Conservation (phyloP, 2,329 filamentous ascomycete genomes). For the Claviceps purpurea region DNA sequence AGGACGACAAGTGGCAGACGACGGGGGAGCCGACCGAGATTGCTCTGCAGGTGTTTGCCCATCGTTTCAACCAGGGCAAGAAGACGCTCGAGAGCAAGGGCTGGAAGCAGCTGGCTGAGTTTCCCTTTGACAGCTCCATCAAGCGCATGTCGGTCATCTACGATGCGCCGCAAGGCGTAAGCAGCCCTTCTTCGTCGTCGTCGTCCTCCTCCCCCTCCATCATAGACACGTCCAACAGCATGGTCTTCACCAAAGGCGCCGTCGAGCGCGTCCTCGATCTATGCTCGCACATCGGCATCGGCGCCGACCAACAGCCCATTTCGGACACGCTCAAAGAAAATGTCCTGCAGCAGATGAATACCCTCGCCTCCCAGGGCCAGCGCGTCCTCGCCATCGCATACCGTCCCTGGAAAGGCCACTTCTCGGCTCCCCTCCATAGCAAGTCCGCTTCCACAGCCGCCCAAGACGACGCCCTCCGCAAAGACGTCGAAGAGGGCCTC, state of each 20-base stretch:
- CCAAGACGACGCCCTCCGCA: slow-evolving; percentile 36
- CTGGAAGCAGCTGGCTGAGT: slow-evolving; percentile 56
- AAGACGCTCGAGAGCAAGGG: slow-evolving; percentile 35
- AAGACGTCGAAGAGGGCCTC: slow-evolving; percentile 52
- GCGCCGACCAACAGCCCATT: slow-evolving; percentile 28
- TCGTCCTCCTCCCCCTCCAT: slow-evolving; percentile 12
- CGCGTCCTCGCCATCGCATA: slow-evolving; percentile 61
- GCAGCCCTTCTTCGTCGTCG: slow-evolving; percentile 3
- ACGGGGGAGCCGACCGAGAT: slow-evolving; percentile 64
- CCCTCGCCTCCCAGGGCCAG: slow-evolving; percentile 52
- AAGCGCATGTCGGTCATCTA: slow-evolving; percentile 74
- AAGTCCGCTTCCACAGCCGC: slow-evolving; percentile 17
- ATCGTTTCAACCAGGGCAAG: slow-evolving; percentile 50
- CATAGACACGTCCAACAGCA: slow-evolving; percentile 27
- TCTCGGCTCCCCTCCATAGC: slow-evolving; percentile 18
- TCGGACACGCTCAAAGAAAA: slow-evolving; percentile 36
- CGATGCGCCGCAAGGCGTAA: slow-evolving; percentile 30
- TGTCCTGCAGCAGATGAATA: slow-evolving; percentile 41
- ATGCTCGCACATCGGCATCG: slow-evolving; percentile 34
- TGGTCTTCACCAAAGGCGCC: slow-evolving; percentile 50
- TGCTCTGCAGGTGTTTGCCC: slow-evolving; percentile 61
- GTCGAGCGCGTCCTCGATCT: slow-evolving; percentile 48
- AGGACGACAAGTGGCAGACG: slow-evolving; percentile 48
- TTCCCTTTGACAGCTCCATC: slow-evolving; percentile 65
- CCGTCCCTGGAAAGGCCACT: slow-evolving; percentile 41